Percentiles rank a stretch among this genome's conserved stretches.
Evolutionary conservation across 441 rosid genomes (phyloP).

Genomic region (Erodium texanum): DNA sequence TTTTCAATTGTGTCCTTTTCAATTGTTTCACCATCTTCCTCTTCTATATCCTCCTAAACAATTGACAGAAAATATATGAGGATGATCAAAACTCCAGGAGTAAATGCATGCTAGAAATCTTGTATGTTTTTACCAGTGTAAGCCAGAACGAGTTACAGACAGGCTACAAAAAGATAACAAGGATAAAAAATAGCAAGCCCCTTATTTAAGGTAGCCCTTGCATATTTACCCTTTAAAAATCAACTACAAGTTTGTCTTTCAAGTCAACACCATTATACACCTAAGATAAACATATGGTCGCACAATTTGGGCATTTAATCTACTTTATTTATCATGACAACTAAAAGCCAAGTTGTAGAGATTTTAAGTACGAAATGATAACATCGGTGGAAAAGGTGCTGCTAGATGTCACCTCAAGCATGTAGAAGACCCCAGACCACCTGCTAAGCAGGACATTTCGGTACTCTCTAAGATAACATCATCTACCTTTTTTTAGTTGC

Average conservation of each 20-base stretch:
- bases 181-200: not conserved
- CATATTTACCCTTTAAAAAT: not conserved
- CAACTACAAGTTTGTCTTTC: conserved; percentile 6
- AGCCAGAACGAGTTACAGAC: not conserved
- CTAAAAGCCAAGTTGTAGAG: not conserved
- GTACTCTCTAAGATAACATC: not conserved
- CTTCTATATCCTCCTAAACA: conserved; percentile 83
- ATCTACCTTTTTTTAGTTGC: not conserved
- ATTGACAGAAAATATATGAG: conserved; percentile 7
- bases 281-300: not conserved
- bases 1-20: conserved; percentile 91
- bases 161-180: not conserved
- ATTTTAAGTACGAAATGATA: not conserved
- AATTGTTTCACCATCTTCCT: conserved; percentile 87
- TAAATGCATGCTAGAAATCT: not conserved
- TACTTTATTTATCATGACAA: not conserved
- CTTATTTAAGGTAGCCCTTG: not conserved
- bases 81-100: not conserved
- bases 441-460: not conserved
- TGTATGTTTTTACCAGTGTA: conserved; percentile 1
- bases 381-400: not conserved
- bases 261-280: not conserved
- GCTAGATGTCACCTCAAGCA: not conserved
- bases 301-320: not conserved
- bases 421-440: not conserved